Base-by-base conservation (phyloP, 2,329 filamentous ascomycete genomes). In the Ilyonectria mors-panacis region DNA sequence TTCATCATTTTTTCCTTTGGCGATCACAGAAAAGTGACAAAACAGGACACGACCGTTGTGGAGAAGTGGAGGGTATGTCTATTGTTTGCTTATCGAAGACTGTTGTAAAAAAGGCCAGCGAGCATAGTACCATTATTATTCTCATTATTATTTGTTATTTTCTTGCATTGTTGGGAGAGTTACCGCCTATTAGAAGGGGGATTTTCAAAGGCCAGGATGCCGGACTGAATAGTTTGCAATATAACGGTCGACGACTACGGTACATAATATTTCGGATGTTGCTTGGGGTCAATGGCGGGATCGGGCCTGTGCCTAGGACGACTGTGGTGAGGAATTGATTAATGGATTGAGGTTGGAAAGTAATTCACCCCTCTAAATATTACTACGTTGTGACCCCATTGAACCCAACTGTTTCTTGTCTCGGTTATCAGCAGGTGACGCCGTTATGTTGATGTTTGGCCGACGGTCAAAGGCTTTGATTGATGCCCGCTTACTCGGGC, bases 31-130 rank as follows among this genome's bases (percentile, higher is more conserved):
- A 71, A 70, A 68, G 55, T 67, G 69, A 50, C 66, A 54, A 73
- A 73, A 71, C 66, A 67, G 64, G 70, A 70, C 66, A 35, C 64
- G 60, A 70, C 56, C 53, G 47, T 26, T 59, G 59, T 65, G 59
- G 59, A 47, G 35, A 53, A 44, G 58, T 47, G 42, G 56, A 55
- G 62, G 60, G 47, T 47, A 37, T 55, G 66, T 66, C 63, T 51
- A 61, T 60, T 33, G 63, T 73, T 73, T 73, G 59, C 61, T 70
- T 64, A 65, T 70, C 53, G 59, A 62, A 70, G 64, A 70, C 72
- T 68, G 70, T 72, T 68, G 60, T 68, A 63, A 64, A 76, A 71
- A 73, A 74, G 66, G 64, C 66, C 70, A 71, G 62, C 63, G 70
- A 70, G 73, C 67, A 72, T 70, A 67, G 45, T 59, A 71, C 68